Conservation (phyloP, 768 basidiomycete genomes). For the Boletales sp. region DNA sequence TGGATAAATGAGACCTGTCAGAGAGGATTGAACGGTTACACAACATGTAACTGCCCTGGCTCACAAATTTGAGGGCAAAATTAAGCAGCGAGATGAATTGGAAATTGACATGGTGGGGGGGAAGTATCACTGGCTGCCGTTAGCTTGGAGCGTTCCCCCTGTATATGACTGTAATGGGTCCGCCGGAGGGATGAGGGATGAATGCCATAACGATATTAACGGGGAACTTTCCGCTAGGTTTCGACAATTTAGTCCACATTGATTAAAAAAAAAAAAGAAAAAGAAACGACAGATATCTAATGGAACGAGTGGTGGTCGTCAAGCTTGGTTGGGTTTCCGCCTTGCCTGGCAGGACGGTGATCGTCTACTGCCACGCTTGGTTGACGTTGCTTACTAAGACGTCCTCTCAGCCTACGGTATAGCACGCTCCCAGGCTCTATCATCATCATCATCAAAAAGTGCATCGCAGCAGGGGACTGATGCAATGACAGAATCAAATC, state of each 20-base stretch:
- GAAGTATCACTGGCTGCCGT: constrained; percentile 26
- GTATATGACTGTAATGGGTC: constrained; percentile 34
- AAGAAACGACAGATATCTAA: constrained; percentile 4
- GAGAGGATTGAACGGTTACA: constrained; percentile 22
- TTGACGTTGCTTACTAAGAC: constrained; percentile 17
- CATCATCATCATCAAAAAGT: constrained; percentile 13
- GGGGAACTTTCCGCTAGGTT: constrained; percentile 20
- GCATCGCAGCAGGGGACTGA: constrained; percentile 6
- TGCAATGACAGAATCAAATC: constrained; percentile 28
- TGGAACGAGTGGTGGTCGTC: constrained; percentile 11
- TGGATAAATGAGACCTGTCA: constrained; percentile 31
- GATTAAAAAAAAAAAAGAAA: constrained; percentile 4
- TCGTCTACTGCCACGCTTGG: constrained; percentile 14
- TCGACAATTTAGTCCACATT: constrained; percentile 5
- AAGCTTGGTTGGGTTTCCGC: constrained; percentile 14
- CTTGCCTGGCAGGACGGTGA: constrained; percentile 14
- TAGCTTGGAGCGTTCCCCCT: constrained; percentile 21
- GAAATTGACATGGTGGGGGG: constrained; percentile 15
- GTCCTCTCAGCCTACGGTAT: neutral
- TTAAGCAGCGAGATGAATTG: constrained; percentile 14
- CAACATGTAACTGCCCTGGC: constrained; percentile 24
- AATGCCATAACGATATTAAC: constrained; percentile 31
- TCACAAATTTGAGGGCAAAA: constrained; percentile 19
- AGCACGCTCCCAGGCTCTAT: constrained; percentile 13
- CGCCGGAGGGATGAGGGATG: constrained; percentile 15